Base-by-base conservation (phyloP, 352 stramenopile genomes). In the Phytophthora tubulina region DNA sequence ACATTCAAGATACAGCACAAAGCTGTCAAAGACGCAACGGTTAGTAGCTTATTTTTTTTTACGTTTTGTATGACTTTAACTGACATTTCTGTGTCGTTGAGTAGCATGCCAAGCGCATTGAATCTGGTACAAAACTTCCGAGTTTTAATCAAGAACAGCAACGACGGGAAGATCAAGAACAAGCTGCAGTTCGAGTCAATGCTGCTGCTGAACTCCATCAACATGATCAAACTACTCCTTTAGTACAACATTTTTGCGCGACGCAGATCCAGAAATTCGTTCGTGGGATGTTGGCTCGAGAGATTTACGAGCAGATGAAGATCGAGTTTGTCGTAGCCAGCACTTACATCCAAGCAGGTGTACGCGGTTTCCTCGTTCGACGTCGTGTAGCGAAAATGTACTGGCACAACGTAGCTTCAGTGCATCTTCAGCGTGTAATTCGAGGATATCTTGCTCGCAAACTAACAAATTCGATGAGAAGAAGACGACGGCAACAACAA, bases 181-280 rank as follows among this genome's bases (percentile, higher is more conserved):
- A 68, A 31, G 66, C 54, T 27, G 59, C 54, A 2, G 8, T 42
- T 32, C 65, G 59, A 46, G 51, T 32, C 14, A 41, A 3, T 4
- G 61, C 56, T n/a, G 51, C 32, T 13, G 69, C 62, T 15, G 61
- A 72, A 7, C 21, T 51, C 1, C 60, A 30, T 3, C 27, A 80
- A n/a, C 72, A 75, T 6, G 60, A 72, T 3, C 62, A 66, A 27
- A 53, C 71, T 1, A 44, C 60, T 15, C 80, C 80, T 0, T 48
- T 90, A 11, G 82, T 94, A 1, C 76, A 88, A 44, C 77, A 91
- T 21, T 81, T 94, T 66, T 94, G 87, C 30, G 88, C 89, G 4
- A 94, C 82, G 30, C 55, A 89, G 36, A 94, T 97, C 54, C 89
- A 97, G 65, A 89, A 88, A 32, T 73, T 93, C 6, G 82, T 71